Base-by-base conservation (phyloP, 371 early-diverging fungal species). In the Saksenaea vasiformis region DNA sequence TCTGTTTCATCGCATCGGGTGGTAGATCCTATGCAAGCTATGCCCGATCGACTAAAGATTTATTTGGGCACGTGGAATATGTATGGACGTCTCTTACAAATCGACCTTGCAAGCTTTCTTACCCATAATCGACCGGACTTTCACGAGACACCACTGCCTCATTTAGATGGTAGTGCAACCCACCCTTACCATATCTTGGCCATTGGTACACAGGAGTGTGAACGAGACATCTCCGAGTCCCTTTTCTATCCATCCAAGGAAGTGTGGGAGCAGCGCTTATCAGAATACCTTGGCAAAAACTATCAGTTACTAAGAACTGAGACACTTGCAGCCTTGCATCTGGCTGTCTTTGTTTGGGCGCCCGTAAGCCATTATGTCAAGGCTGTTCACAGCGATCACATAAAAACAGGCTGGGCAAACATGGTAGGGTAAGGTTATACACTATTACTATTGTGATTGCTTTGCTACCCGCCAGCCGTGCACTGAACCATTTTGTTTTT, bases 51-150 rank as follows among this genome's bases (percentile, higher is more conserved):
- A 36, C 78, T 87, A 26, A 85, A 85, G 41, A 76, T 91, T 17
- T 90, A 84, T 74, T 73, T 89, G 9, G 88, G 87, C 10, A 91
- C 92, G 5, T 91, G 91, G 90, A 91, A 91, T 61, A 88, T 91
- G 89, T 84, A 88, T 69, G 92, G 90, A 1, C 76, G 86, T 27
- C 77, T 90, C 17, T 37, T 74, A 15, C 74, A 72, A 14, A 70
- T 78, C 22, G 73, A 78, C 35, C 62, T 78, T 3, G 70, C 66
- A 1, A 69, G 66, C 1, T 72, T 78, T 47, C 34, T 78, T 17
- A 78, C 74, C 10, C 56, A 36, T 54, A 66, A 64, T 34, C 63
- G 57, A 17, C 43, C 60, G 28, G 59, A 59, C 15, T 14, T 47
- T 41, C 55, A 55, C 37, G 62, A 58, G 58, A 58, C 63, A 65